Base-by-base conservation (phyloP, 1,284 basidiomycete species). In the Fomes fomentarius region DNA sequence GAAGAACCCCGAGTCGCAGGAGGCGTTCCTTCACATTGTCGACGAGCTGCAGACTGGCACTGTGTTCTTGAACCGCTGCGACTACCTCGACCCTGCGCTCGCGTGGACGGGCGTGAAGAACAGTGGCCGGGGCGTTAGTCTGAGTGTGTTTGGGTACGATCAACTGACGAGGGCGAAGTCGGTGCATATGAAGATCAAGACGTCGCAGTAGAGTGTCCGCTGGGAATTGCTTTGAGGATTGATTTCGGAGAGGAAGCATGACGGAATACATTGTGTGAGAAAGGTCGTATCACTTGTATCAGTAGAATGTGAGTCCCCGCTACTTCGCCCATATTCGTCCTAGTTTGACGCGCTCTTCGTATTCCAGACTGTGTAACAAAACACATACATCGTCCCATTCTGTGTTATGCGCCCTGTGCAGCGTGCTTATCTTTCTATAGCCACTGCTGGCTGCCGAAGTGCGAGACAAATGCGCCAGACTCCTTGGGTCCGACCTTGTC, bases 91-190 rank as follows among this genome's bases (percentile, higher is more conserved):
- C 68, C 95, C 96, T 1, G 93, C 94, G 1, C 76, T 98, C 2
- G 84, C 93, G 1, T 98, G 96, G 96, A 92, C 89, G 1, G 96
- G 96, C 1, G 89, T 94, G 52, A 98, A 98, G 77, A 79, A 97
- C 68, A 94, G 91, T 52, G 96, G 96, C 17, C 78, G 94, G 28
- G 96, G 96, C 2, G 77, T 98, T 58, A 94, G 91, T 65, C 74
- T 98, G 63, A 94, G 91, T 68, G 87, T 88, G 66, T 93, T 94
- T 58, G 94, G 89, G 1, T 93, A 87, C 66, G 89, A 92, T 65
- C 89, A 91, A 61, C 79, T 92, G 22, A 93, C 91, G 5, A 75
- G 85, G 56, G 82, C 85, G 11, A 91, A 93, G 72, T 84, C 80
- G 1, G 80, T 93, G n/a, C 83, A 91, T 66, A 87, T 89, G 84